Evolutionary conservation across 768 basidiomycete species (phyloP).

Genomic region (Ramaria rubella): DNA sequence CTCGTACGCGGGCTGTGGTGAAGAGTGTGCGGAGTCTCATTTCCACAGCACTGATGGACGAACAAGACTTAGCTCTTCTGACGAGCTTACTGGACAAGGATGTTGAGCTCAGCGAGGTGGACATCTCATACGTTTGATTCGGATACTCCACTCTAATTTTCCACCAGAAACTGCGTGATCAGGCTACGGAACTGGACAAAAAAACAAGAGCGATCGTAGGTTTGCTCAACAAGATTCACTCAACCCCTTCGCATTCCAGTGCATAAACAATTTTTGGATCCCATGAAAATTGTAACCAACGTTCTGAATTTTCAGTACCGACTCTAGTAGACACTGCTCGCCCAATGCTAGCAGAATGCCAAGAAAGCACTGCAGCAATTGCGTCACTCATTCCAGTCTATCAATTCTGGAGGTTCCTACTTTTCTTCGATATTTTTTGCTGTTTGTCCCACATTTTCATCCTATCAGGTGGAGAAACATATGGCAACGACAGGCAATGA

Average conservation of each 20-base stretch:
- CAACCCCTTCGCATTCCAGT: constrained; percentile 58
- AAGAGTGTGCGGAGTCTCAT: not conserved
- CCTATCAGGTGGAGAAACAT: constrained; percentile 13
- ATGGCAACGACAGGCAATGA: constrained; percentile 7
- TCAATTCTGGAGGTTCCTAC: constrained; percentile 7
- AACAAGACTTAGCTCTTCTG: constrained; percentile 47
- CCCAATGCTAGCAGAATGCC: constrained; percentile 51
- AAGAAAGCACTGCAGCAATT: constrained; percentile 43
- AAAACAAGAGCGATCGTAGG: constrained; percentile 67
- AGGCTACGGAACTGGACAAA: constrained; percentile 69
- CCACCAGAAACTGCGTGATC: constrained; percentile 70
- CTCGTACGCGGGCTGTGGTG: no score
- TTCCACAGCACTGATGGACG: constrained; percentile 44
- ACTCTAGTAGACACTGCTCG: constrained; percentile 49
- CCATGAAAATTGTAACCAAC: not conserved
- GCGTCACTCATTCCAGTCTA: constrained; percentile 17
- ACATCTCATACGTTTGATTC: constrained; percentile 1
- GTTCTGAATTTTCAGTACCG: constrained; percentile 40
- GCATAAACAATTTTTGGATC: constrained; percentile 21
- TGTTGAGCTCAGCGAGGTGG: constrained; percentile 58
- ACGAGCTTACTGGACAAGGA: constrained; percentile 58
- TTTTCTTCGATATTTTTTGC: not conserved
- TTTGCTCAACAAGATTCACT: constrained; percentile 73
- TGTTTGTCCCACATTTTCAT: not conserved
- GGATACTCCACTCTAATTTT: constrained; percentile 6